A percentile compares a stretch with the other conserved stretches of the same genome.
These are phyloP conservation scores for Cucumis variabilis DNA, from an alignment of 331 rosid species.

Conservation along the genomic window DNA sequence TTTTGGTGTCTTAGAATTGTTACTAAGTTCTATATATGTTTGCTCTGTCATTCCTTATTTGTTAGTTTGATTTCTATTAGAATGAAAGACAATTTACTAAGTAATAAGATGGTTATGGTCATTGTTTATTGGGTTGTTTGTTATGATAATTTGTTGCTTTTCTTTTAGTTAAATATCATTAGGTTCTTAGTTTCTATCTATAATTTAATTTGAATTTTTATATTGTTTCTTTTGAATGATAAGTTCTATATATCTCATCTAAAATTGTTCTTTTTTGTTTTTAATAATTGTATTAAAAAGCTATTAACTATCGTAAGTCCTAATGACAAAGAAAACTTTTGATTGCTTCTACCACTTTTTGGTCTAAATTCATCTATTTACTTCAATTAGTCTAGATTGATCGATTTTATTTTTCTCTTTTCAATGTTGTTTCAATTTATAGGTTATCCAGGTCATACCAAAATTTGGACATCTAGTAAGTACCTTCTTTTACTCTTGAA, in stretches of 20 bases:
- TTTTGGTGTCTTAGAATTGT: too few species aligned
- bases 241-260: not conserved
- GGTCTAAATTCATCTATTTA: not conserved
- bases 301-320: not conserved
- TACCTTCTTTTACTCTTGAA: conserved; percentile 28
- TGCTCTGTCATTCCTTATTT: too few species aligned
- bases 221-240: not conserved
- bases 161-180: not conserved
- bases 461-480: conserved; percentile 99
- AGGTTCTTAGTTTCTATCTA: not conserved
- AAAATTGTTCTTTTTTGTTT: not conserved
- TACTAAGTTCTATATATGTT: too few species aligned
- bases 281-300: not conserved
- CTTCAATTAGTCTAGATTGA: not conserved
- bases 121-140: too few species aligned
- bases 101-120: too few species aligned
- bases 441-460: conserved; percentile 97
- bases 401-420: conserved; percentile 13
- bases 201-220: conserved; percentile 3
- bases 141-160: not conserved
- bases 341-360: not conserved
- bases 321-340: not conserved
- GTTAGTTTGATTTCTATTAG: too few species aligned
- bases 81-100: too few species aligned
- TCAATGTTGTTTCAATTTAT: conserved; percentile 38